Percentiles rank a stretch among this genome's conserved stretches.
phyloP scores from a whole-genome alignment of 73 alveolate genomes.

The Paramecium caudatum region DNA sequence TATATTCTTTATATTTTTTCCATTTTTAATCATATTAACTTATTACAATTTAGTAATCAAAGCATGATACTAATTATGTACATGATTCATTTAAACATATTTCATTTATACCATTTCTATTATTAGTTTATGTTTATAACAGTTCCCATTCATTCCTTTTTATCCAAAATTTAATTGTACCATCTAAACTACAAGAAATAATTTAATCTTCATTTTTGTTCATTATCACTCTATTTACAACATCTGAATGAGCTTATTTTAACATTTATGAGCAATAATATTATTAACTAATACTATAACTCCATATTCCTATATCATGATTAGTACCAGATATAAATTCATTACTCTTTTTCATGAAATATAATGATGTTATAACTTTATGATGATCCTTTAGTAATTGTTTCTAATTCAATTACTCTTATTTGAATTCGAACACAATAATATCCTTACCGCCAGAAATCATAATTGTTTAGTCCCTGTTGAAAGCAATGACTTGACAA shows the following conservation, averaged over 20 bases:
- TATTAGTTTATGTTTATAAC: not conserved
- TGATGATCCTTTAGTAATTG: not conserved
- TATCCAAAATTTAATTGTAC: not conserved
- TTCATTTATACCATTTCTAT: not conserved
- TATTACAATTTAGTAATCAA: not conserved
- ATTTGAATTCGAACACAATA: not conserved
- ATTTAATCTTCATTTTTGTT: not conserved
- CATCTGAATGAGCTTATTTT: not conserved
- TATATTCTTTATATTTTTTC: not conserved
- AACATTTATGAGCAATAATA: not conserved
- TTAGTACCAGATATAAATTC: not conserved
- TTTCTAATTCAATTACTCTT: not conserved
- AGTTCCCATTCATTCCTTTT: not conserved
- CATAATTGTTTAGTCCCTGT: too few species aligned
- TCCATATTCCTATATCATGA: not conserved
- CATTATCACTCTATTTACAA: not conserved
- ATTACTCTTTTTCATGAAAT: not conserved
- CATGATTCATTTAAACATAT: not conserved
- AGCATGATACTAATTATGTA: not conserved
- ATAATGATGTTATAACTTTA: not conserved
- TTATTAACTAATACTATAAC: not conserved
- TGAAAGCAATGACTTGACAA: too few species aligned
- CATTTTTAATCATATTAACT: not conserved
- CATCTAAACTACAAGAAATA: not conserved
- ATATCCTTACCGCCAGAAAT: not conserved